phyloP scores from a whole-genome alignment of 2,329 filamentous ascomycete genomes.

The Cercospora berteroae region DNA sequence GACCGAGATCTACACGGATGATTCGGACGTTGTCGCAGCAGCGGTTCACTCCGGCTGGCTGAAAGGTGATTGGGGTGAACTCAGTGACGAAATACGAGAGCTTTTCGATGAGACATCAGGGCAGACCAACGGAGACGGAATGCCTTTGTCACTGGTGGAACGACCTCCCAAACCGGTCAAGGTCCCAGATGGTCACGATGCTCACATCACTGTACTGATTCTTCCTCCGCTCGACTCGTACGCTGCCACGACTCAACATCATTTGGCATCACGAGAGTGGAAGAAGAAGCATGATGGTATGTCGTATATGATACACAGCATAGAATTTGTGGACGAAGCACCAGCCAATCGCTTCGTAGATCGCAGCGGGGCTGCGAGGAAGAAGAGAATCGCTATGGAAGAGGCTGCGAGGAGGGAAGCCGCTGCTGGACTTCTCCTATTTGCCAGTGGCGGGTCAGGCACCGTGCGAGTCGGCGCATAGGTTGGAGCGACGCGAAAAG shows the following conservation, averaged over 20 bases:
- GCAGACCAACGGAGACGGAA: slow-evolving; percentile 37
- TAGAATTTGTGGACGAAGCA: slow-evolving; percentile 83
- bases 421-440: slow-evolving; percentile 35
- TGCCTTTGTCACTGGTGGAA: slow-evolving; percentile 20
- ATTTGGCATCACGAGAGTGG: slow-evolving; percentile 79
- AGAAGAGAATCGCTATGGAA: slow-evolving; percentile 49
- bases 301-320: slow-evolving; percentile 78
- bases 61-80: slow-evolving; percentile 76
- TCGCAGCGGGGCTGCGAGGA: slow-evolving; percentile 49
- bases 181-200: slow-evolving; percentile 67
- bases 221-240: slow-evolving; percentile 78
- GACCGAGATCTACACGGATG: slow-evolving; percentile 90
- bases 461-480: slow-evolving; percentile 24
- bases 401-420: slow-evolving; percentile 36
- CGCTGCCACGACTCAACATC: slow-evolving; percentile 69
- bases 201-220: slow-evolving; percentile 83
- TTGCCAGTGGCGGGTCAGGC: slow-evolving; percentile 25
- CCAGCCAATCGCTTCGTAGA: slow-evolving; percentile 48
- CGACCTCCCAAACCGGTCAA: slow-evolving; percentile 58
- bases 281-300: slow-evolving; percentile 76
- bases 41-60: slow-evolving; percentile 94
- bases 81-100: slow-evolving; percentile 35
- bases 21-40: slow-evolving; percentile 88
- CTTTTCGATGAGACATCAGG: slow-evolving; percentile 36
- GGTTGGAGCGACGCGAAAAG: not conserved